Evolutionary conservation across 2,329 filamentous ascomycete species (phyloP).

Genomic region (Diaporthe eres): DNA sequence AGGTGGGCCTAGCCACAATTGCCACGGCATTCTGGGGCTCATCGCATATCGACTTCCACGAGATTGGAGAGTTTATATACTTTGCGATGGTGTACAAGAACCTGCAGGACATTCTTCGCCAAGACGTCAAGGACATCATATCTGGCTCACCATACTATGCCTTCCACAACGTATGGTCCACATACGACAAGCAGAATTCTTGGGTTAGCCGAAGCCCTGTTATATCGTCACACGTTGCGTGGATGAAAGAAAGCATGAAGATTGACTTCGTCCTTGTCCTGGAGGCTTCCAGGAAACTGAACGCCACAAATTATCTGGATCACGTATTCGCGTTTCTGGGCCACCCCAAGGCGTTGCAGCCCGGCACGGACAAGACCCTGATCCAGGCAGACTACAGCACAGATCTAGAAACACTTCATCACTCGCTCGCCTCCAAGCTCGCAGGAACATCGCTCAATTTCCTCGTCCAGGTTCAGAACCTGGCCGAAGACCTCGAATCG

Average conservation of each 20-base stretch:
- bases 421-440: not conserved
- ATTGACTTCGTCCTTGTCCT: not conserved
- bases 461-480: not conserved
- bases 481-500: not conserved
- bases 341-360: not conserved
- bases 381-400: not conserved
- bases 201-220: not conserved
- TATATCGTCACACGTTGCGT: not conserved
- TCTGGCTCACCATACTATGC: conserved; percentile 6
- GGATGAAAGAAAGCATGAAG: not conserved
- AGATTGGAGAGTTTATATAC: not conserved
- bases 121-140: not conserved
- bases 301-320: not conserved
- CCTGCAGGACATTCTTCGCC: not conserved
- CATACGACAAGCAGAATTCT: not conserved
- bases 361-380: not conserved
- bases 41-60: not conserved
- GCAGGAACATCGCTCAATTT: not conserved
- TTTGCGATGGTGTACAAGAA: not conserved
- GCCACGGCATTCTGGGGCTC: not conserved
- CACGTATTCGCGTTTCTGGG: not conserved
- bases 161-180: not conserved
- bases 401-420: not conserved
- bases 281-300: not conserved
- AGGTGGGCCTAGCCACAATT: not conserved